A percentile compares a stretch with the other conserved stretches of the same genome.
Conservation (phyloP, 108 stramenopile species). For the Parmales sp. region DNA sequence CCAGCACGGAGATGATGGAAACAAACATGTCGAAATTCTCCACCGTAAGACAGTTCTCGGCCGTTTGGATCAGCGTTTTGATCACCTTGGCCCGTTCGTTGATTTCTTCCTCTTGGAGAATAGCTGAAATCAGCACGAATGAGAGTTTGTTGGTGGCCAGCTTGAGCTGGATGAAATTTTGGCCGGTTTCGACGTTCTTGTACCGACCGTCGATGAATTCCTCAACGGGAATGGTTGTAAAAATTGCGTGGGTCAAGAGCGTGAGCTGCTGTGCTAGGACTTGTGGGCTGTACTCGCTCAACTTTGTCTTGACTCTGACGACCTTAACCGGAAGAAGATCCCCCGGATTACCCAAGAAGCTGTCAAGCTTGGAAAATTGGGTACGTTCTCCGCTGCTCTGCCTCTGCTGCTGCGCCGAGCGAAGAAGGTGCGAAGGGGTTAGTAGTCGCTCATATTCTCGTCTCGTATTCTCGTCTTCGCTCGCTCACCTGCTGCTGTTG, state of each 20-base stretch:
- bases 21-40: conserved; percentile 12
- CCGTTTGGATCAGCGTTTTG: not conserved
- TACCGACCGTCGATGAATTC: not conserved
- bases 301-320: too few species aligned
- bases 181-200: not conserved
- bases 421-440: too few species aligned
- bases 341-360: too few species aligned
- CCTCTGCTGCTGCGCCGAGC: too few species aligned
- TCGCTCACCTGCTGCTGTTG: too few species aligned
- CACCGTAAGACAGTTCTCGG: not conserved
- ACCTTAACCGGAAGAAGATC: too few species aligned
- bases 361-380: too few species aligned
- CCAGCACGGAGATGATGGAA: not conserved
- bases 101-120: not conserved
- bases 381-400: too few species aligned
- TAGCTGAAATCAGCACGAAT: not conserved
- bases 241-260: not conserved
- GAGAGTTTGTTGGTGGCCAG: not conserved
- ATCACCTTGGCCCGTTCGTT: not conserved
- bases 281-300: not conserved
- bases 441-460: too few species aligned
- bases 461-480: too few species aligned
- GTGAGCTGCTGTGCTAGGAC: not conserved
- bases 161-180: not conserved
- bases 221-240: not conserved